Percentiles rank a stretch among this genome's conserved stretches.
Evolutionary conservation across 148 eudicot genomes (phyloP).

Genomic region (Polygonum maritimum): DNA sequence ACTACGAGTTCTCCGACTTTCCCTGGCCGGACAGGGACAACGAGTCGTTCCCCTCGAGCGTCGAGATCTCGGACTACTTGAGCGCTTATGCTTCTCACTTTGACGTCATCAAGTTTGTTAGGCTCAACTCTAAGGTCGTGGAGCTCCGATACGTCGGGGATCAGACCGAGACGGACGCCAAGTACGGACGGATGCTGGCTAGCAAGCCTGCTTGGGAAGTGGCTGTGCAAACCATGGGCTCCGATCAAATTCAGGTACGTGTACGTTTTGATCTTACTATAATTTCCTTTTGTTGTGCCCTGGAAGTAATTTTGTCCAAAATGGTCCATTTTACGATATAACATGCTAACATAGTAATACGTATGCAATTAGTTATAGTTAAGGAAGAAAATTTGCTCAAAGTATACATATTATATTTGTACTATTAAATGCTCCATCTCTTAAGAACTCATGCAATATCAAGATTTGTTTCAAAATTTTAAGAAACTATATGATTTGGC

Average conservation of each 20-base stretch:
- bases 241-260: neutral
- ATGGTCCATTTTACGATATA: neutral
- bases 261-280: neutral
- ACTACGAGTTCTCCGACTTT: conserved; percentile 83
- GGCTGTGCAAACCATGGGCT: conserved; percentile 1
- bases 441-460: too few relatives aligned
- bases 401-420: too few relatives aligned
- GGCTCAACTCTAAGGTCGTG: conserved; percentile 77
- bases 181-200: neutral
- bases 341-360: too few relatives aligned
- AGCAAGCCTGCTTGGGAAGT: conserved; percentile 6
- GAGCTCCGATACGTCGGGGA: conserved; percentile 38
- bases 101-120: conserved; percentile 60
- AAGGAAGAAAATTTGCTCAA: too few relatives aligned
- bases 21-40: conserved; percentile 81
- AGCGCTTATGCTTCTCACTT: conserved; percentile 61
- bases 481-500: too few relatives aligned
- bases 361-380: too few relatives aligned
- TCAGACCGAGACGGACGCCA: neutral
- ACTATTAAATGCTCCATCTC: too few relatives aligned
- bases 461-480: too few relatives aligned
- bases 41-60: conserved; percentile 44
- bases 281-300: neutral
- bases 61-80: conserved; percentile 62
- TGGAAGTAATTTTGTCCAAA: too few relatives aligned